phyloP scores from a whole-genome alignment of 2,329 filamentous ascomycete species.

The Venturia aucupariae region DNA sequence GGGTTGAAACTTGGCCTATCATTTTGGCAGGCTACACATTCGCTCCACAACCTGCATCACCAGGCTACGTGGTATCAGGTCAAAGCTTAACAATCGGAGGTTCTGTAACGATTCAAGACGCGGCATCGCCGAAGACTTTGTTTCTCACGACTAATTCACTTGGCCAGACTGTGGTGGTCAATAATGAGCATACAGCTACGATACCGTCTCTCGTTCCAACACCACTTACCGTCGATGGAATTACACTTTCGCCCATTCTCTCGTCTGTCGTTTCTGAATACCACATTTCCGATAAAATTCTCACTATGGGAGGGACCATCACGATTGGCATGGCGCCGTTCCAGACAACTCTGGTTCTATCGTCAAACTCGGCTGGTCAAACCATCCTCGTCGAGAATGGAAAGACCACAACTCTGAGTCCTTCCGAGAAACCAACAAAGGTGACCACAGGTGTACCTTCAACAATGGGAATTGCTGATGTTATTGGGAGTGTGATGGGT shows the following conservation, averaged over 20 bases:
- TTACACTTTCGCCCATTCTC: background rate
- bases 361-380: background rate
- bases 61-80: background rate
- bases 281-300: background rate
- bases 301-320: constrained; percentile 7
- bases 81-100: background rate
- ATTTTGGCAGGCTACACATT: background rate
- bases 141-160: background rate
- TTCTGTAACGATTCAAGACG: background rate
- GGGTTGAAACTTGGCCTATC: background rate
- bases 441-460: background rate
- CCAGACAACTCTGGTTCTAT: background rate
- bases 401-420: background rate
- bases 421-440: background rate
- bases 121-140: background rate
- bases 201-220: background rate
- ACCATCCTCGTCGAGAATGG: background rate
- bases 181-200: background rate
- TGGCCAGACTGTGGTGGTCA: background rate
- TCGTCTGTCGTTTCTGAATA: background rate
- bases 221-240: background rate
- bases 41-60: background rate
- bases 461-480: background rate
- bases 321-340: background rate
- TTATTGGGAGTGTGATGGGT: constrained; percentile 1